Conservation (phyloP, 306 rosid genomes). For the Phaseolus lunatus region DNA sequence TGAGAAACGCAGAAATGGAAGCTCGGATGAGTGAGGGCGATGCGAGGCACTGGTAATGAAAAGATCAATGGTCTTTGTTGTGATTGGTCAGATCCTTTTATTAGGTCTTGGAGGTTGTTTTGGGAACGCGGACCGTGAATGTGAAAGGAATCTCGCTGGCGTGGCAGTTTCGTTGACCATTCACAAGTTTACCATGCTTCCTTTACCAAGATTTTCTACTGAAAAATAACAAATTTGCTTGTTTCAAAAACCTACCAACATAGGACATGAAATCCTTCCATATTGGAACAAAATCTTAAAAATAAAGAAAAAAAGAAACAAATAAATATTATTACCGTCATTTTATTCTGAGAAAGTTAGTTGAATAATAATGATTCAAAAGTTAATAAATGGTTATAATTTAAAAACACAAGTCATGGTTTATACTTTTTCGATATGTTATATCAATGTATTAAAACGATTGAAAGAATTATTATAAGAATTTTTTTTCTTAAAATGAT, state of each 20-base stretch:
- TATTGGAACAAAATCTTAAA: too few species aligned
- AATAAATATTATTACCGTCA: too few species aligned
- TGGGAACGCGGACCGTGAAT: constrained; percentile 22
- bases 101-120: constrained; percentile 35
- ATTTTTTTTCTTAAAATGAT: too few species aligned
- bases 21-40: not conserved
- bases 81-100: constrained; percentile 42
- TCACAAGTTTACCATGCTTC: constrained; percentile 16
- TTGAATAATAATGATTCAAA: not conserved
- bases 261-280: not conserved
- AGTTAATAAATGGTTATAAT: not conserved
- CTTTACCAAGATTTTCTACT: not conserved
- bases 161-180: constrained; percentile 54
- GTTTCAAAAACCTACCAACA: not conserved
- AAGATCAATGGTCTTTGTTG: not conserved
- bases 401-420: too few species aligned
- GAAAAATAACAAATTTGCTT: not conserved
- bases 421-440: too few species aligned
- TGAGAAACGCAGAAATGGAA: constrained; percentile 1
- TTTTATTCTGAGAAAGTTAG: not conserved
- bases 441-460: too few species aligned
- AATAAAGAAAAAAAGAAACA: too few species aligned
- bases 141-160: constrained; percentile 51
- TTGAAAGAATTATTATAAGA: too few species aligned
- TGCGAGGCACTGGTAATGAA: not conserved